phyloP scores from a whole-genome alignment of 805 yeast species.

The Saturnispora halmiae region DNA sequence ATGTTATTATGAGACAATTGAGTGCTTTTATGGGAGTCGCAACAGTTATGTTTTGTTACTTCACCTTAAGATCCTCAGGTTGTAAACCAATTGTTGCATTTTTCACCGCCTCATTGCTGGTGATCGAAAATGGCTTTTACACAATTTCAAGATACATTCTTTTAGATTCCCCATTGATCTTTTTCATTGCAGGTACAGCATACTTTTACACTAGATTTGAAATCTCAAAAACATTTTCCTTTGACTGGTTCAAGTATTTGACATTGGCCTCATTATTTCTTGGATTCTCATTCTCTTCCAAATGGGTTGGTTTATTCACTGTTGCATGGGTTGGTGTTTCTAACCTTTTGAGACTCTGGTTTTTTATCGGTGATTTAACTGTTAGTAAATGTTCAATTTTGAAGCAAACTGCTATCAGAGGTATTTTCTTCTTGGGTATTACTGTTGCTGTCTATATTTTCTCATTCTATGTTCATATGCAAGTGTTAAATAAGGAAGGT shows the following conservation, averaged over 20 bases:
- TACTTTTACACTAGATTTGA: constrained; percentile 62
- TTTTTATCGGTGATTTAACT: constrained; percentile 60
- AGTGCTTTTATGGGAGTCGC: constrained; percentile 62
- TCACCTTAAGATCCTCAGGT: constrained; percentile 65
- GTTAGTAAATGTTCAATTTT: constrained; percentile 36
- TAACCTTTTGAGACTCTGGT: constrained; percentile 59
- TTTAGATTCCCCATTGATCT: constrained; percentile 66
- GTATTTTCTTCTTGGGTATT: constrained; percentile 43
- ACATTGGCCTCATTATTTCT: constrained; percentile 57
- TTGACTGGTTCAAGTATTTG: constrained; percentile 50
- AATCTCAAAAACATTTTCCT: constrained; percentile 50
- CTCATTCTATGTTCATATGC: constrained; percentile 59
- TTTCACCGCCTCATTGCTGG: constrained; percentile 44
- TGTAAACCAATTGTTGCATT: constrained; percentile 57
- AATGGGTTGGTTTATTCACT: constrained; percentile 82
- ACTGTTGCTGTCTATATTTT: constrained; percentile 48
- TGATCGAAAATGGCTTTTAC: constrained; percentile 58
- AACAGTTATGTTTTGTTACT: constrained; percentile 55
- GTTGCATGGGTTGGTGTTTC: constrained; percentile 65
- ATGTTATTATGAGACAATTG: constrained; percentile 57
- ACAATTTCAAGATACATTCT: constrained; percentile 70
- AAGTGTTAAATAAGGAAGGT: constrained; percentile 48
- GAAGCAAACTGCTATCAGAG: constrained; percentile 44
- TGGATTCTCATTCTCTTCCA: constrained; percentile 65
- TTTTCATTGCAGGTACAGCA: constrained; percentile 65